Percentiles rank a stretch among this genome's conserved stretches.
phyloP scores from a whole-genome alignment of 2,329 filamentous ascomycete species.

The Samsoniella hepiali region DNA sequence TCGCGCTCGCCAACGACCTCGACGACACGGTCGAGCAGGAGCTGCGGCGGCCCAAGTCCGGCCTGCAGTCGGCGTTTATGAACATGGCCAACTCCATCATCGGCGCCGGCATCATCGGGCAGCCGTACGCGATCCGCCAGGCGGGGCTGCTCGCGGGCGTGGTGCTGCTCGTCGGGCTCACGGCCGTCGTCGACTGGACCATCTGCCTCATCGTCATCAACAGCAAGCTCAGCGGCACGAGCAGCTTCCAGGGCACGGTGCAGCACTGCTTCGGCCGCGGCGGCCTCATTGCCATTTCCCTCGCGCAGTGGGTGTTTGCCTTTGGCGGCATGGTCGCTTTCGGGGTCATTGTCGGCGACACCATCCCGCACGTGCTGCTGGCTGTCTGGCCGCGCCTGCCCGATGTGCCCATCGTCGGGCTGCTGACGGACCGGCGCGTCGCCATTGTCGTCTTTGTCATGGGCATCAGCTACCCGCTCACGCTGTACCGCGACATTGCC shows the following conservation, averaged over 20 bases:
- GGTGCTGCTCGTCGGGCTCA: constrained; percentile 73
- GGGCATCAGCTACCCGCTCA: constrained; percentile 84
- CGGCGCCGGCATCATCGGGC: constrained; percentile 70
- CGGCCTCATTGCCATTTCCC: constrained; percentile 79
- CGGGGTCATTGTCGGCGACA: constrained; percentile 94
- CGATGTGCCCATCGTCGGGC: constrained; percentile 71
- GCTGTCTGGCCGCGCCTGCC: constrained; percentile 76
- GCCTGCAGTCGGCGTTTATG: constrained; percentile 88
- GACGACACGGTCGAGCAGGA: constrained; percentile 53
- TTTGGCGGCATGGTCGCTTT: constrained; percentile 99
- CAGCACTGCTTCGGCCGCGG: constrained; percentile 89
- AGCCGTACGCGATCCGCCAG: constrained; percentile 94
- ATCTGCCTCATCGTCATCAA: constrained; percentile 97
- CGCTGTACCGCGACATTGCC: constrained; percentile 92
- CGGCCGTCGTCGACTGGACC: constrained; percentile 91
- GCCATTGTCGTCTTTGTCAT: constrained; percentile 87
- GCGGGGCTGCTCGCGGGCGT: constrained; percentile 82
- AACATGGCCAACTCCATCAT: constrained; percentile 99
- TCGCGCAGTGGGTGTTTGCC: constrained; percentile 97
- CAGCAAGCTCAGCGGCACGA: constrained; percentile 89
- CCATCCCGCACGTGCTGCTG: constrained; percentile 83
- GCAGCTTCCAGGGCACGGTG: constrained; percentile 93
- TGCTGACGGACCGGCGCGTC: constrained; percentile 76
- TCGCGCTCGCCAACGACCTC: constrained; percentile 59
- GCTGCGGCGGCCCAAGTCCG: constrained; percentile 71